Base-by-base conservation (phyloP, 345 rosid genomes). In the Dipteronia dyeriana region DNA sequence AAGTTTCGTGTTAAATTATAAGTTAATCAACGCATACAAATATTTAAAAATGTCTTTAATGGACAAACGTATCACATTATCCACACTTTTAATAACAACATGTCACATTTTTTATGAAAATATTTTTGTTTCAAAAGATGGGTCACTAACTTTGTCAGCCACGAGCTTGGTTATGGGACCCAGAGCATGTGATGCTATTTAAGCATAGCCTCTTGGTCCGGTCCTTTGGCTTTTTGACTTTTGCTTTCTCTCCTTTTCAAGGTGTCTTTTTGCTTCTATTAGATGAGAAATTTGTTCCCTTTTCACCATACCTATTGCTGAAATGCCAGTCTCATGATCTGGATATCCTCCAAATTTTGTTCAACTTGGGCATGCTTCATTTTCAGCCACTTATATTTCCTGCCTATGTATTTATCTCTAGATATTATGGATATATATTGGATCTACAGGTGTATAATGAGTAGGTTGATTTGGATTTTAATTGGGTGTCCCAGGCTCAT, bases 121-220 rank as follows among this genome's bases (percentile, higher is more conserved):
- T 73, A 20, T 56, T 70, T 74, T 41, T 56, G 62, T 31, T 39
- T 2, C 12, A 54, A 4, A 62, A 59, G 9, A 26, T 22, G 62
- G 75, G 76, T 60, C 68, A 29, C n/a, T 17, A 39, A 1, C 2
- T 31, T 31, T 31, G 69, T 41, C 62, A 71, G 76, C 79, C 79
- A 45, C 45, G 47, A 75, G 77, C 72, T 71, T 71, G 78, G 59
- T 69, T 4, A 38, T 43, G 84, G 87, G 84, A 17, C 79, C 85
- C 76, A 34, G 68, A 22, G 71, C 84, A 80, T 59, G 85, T 78
- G 89, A 74, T 78, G 74, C 79, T 70, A 66, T 82, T 82, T 62
- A 70, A 67, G 62, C 62, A 51, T 16, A 75, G 68, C 34, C 39
- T 31, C 38, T 31, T 31, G 38, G 38, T 31, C 38, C 4, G 38